Percentiles rank a stretch among this genome's conserved stretches.
These are phyloP conservation scores for Comarum palustre DNA, from an alignment of 306 rosid genomes.

Conservation along the genomic window DNA sequence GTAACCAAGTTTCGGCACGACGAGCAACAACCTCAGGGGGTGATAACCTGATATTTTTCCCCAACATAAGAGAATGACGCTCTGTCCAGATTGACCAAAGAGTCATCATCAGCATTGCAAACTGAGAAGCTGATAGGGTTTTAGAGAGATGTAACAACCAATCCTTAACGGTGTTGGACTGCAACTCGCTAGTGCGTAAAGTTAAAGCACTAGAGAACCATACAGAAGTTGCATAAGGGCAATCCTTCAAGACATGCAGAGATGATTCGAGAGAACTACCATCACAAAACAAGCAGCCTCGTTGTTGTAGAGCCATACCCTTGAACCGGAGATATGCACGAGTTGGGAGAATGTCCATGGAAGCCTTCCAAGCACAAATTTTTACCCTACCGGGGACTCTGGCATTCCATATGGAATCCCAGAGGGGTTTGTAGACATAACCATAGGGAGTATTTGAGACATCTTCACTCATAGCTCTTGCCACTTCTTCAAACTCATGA, in stretches of 20 bases:
- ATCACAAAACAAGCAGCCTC: neutral
- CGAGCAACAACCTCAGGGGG: neutral
- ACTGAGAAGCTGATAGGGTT: neutral
- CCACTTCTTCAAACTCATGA: neutral
- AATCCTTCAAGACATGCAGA: neutral
- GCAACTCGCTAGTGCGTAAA: neutral
- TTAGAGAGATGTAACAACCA: neutral
- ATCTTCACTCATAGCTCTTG: neutral
- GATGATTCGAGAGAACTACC: neutral
- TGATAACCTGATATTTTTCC: neutral
- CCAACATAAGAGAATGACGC: neutral
- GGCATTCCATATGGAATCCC: neutral
- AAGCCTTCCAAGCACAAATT: neutral
- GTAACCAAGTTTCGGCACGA: neutral
- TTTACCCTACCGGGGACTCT: neutral
- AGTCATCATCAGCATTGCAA: neutral
- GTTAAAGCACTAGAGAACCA: neutral
- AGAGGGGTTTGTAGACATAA: neutral
- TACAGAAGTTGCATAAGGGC: neutral
- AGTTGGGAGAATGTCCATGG: neutral
- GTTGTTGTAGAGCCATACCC: neutral
- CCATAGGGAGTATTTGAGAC: neutral
- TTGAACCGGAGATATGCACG: neutral
- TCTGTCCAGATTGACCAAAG: neutral
- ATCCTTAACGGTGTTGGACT: neutral